A percentile compares a stretch with the other conserved stretches of the same genome.
These are phyloP conservation scores for Cladophialophora exuberans DNA, from an alignment of 2,329 filamentous ascomycete species.

Conservation along the genomic window DNA sequence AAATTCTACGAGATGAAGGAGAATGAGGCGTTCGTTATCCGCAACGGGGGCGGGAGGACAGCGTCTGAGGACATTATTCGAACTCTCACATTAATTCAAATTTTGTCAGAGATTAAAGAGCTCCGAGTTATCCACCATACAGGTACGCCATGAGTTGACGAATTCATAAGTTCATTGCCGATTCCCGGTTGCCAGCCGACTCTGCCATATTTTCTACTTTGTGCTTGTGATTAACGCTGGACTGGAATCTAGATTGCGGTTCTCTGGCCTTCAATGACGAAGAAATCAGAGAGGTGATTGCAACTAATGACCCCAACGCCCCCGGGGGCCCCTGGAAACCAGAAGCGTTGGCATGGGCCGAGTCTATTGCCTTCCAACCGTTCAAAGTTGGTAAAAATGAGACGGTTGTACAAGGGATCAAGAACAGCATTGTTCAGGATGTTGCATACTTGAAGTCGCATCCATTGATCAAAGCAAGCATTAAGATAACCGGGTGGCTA, in stretches of 20 bases:
- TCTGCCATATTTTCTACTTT: too few relatives aligned
- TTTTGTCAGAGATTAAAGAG: slow-evolving; percentile 15
- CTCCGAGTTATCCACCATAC: slow-evolving; percentile 18
- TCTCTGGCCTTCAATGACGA: slow-evolving; percentile 7
- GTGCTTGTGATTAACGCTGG: too few relatives aligned
- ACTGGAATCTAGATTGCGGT: slow-evolving; percentile 6
- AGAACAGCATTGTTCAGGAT: slow-evolving; percentile 17
- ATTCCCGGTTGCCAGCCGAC: background rate
- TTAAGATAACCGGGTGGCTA: slow-evolving; percentile 15
- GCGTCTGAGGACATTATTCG: slow-evolving; percentile 8
- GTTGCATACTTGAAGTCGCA: slow-evolving; percentile 9
- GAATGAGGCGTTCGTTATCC: slow-evolving; percentile 13
- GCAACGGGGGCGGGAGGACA: slow-evolving; percentile 17
- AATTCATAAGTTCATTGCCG: background rate
- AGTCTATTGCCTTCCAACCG: slow-evolving; percentile 4
- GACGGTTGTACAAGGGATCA: slow-evolving; percentile 4
- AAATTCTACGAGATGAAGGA: slow-evolving; percentile 12
- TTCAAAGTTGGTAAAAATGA: slow-evolving; percentile 3
- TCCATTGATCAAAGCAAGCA: slow-evolving; percentile 14
- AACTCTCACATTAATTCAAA: slow-evolving; percentile 9
- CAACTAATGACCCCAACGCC: slow-evolving; percentile 9
- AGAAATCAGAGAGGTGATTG: slow-evolving; percentile 3
- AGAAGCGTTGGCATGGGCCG: slow-evolving; percentile 1
- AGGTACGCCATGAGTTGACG: background rate
- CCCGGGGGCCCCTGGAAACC: slow-evolving; percentile 10